Base-by-base conservation (phyloP, 306 rosid species). In the Quercus ilex region DNA sequence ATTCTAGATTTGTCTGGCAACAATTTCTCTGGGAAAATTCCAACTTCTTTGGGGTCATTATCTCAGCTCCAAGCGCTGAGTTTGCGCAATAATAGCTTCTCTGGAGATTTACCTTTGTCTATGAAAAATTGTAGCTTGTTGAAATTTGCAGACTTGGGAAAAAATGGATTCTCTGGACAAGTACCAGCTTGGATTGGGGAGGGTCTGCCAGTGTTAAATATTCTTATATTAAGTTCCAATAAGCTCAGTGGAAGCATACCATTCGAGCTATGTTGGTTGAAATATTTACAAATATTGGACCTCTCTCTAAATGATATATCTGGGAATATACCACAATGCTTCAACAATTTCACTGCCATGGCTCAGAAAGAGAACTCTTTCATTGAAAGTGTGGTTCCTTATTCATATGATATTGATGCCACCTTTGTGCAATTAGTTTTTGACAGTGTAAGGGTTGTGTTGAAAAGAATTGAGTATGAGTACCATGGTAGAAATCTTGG, bases 101-200 rank as follows among this genome's bases (percentile, higher is more conserved):
- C 52, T 0, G 84, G 84, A 38, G 82, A 76, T 69, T 4, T 79
- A 41, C 80, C 86, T 28, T 71, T 9, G 28, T n/a, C 79, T 28
- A 19, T 79, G 3, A 53, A 35, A 15, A 77, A 77, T 25, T 86
- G 86, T 20, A 73, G 23, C 2, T 18, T 21, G 0, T 31, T 86
- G 9, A 23, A 3, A 1, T 65, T 82, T 31, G 20, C 82, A 51
- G 79, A 85, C 52, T 63, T 76, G 3, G 77, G 82, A 13, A 18
- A 19, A 21, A 79, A 82, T 46, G 41, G 5, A 6, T 55, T 86
- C 1, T 73, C 78, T 5, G 84, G 89, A 7, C n/a, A 2, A 2
- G 12, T 80, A 69, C 86, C 84, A n/a, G 1, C 38, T 18, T 77
- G 84, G 77, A 18, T 70, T 6, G 85, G 88, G 17, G 51, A 49